These are phyloP conservation scores for Vararia minispora DNA, from an alignment of 768 basidiomycete genomes.

Conservation along the genomic window DNA sequence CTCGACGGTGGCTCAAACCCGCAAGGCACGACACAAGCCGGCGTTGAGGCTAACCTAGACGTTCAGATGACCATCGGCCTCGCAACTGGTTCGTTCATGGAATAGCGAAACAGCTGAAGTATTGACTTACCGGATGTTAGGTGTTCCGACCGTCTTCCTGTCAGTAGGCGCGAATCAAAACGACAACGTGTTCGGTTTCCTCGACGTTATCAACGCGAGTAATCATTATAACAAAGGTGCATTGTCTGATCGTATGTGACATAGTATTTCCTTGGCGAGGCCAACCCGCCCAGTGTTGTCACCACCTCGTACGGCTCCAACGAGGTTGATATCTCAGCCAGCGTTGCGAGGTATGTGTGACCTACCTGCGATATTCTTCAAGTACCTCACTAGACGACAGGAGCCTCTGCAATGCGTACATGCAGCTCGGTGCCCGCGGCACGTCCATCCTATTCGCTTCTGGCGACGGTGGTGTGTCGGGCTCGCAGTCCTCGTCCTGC, in stretches of 20 bases:
- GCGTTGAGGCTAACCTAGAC: slow-evolving; percentile 21
- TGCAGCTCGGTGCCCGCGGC: slow-evolving; percentile 25
- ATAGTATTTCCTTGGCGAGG: slow-evolving; percentile 11
- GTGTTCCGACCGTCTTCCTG: not conserved
- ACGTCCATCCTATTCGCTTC: slow-evolving; percentile 27
- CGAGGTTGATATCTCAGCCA: slow-evolving; percentile 16
- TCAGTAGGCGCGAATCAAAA: slow-evolving; percentile 1
- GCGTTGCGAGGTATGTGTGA: slow-evolving; percentile 18
- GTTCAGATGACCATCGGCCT: slow-evolving; percentile 26
- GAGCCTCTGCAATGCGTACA: slow-evolving; percentile 24
- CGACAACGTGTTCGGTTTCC: slow-evolving; percentile 10
- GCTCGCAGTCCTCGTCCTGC: slow-evolving; percentile 19
- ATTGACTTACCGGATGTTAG: too few species aligned
- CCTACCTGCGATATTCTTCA: not conserved
- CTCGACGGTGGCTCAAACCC: slow-evolving; percentile 9
- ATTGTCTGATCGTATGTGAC: too few species aligned
- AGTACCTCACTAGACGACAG: slow-evolving; percentile 6
- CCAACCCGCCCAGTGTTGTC: slow-evolving; percentile 19
- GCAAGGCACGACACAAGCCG: not conserved
- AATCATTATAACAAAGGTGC: too few species aligned
- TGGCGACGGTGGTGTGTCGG: slow-evolving; percentile 27
- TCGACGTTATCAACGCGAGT: slow-evolving; percentile 21
- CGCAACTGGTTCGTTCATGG: too few species aligned
- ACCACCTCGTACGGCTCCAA: slow-evolving; percentile 25
- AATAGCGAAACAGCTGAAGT: too few species aligned